Evolutionary conservation across 345 rosid species (phyloP), one percentile per base, ranked within the genome.

Genomic region (Sonneratia alba): DNA sequence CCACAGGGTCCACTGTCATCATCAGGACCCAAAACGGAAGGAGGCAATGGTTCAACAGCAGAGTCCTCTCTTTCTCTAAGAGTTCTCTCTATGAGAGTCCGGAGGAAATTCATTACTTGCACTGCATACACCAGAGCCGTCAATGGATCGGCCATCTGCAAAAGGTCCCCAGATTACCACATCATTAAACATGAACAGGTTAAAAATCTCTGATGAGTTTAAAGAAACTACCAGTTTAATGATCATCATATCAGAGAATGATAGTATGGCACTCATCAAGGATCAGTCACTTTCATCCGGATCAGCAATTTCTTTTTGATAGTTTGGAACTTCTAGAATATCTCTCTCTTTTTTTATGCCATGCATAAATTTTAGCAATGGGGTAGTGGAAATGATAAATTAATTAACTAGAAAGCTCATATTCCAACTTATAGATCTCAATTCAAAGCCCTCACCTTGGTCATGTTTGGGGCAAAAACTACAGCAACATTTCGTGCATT

Each of bases 401-500:
- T 18, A 69, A 69, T 21, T 18, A 57, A 37, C 72, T 53, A 24
- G 37, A 38, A 34, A 43, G 65, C 27, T 36, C 1, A 19, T 43
- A 51, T 49, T 12, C 22, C 36, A 32, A 45, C n/a, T 38, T 16
- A 7, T 66, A 36, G 45, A 45, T 71, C 42, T 6, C 6, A 21
- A 53, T 21, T n/a, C 59, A 21, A 49, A 6, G 22, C 59, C 80
- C 87, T 82, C 78, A 92, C 99, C 80, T 96, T 96, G 70, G 99
- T 92, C 99, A 95, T 96, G 88, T 96, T 96, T 72, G 99, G 99
- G 45, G 99, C 98, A 21, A 96, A 96, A 59, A 96, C 98, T 88
- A 96, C 89, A 0, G 99, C 98, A 1, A 96, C 79, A 81, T 96
- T 96, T 7, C 98, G 91, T 7, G 98, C 94, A 83, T 91, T 96